phyloP scores from a whole-genome alignment of 2,329 filamentous ascomycete species.

The Xylaria sp. region DNA sequence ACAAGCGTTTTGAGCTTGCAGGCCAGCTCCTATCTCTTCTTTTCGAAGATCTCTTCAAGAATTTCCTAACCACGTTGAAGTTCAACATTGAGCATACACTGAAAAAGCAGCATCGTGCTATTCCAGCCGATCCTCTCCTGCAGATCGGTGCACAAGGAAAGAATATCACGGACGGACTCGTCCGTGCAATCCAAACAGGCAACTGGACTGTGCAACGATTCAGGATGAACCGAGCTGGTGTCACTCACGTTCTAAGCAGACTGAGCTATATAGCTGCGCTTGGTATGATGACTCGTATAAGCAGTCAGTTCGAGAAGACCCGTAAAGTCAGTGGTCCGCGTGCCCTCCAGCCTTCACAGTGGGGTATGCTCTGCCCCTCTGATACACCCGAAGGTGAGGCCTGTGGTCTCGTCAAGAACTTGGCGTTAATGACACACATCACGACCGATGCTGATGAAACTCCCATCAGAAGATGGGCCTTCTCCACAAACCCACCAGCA shows the following conservation, averaged over 20 bases:
- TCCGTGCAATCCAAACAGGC: constrained; percentile 91
- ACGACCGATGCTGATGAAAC: constrained; percentile 94
- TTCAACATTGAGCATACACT: constrained; percentile 91
- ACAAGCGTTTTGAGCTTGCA: constrained; percentile 91
- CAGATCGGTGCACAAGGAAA: constrained; percentile 81
- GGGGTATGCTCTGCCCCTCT: constrained; percentile 94
- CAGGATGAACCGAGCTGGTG: constrained; percentile 95
- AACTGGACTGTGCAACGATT: constrained; percentile 99
- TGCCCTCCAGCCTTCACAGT: constrained; percentile 94
- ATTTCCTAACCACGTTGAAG: constrained; percentile 83
- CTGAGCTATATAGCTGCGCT: constrained; percentile 94
- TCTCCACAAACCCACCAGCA: constrained; percentile 79
- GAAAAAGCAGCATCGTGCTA: constrained; percentile 85
- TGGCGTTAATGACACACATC: constrained; percentile 98
- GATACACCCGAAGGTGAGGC: constrained; percentile 98
- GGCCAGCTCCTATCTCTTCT: constrained; percentile 89
- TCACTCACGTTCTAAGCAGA: constrained; percentile 92
- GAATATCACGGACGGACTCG: constrained; percentile 87
- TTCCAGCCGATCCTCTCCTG: constrained; percentile 79
- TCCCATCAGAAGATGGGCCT: constrained; percentile 80
- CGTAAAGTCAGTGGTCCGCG: constrained; percentile 92
- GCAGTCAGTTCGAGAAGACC: constrained; percentile 98
- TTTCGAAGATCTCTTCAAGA: constrained; percentile 98
- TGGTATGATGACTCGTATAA: constrained; percentile 99
- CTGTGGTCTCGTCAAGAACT: constrained; percentile 94